Percentiles rank a stretch among this genome's conserved stretches.
Conservation (phyloP, 192 early-diverging fungal genomes). For the Pilobolus umbonatus region DNA sequence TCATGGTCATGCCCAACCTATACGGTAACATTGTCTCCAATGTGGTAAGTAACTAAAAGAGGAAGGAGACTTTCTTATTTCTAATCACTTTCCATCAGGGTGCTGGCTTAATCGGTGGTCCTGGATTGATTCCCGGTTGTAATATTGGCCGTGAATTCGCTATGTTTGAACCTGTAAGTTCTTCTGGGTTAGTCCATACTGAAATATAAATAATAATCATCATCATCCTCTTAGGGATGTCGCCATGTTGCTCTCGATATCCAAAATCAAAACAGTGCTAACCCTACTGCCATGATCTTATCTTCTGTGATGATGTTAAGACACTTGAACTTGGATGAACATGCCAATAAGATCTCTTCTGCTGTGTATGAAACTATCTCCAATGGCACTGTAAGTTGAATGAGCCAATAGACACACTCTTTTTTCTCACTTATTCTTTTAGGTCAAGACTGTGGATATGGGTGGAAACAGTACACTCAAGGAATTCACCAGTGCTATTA, state of each 20-base stretch:
- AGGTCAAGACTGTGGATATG: conserved; percentile 78
- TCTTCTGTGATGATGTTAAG: conserved; percentile 95
- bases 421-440: neutral
- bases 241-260: conserved; percentile 98
- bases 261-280: conserved; percentile 90
- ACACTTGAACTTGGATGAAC: conserved; percentile 84
- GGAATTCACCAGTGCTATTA: conserved; percentile 91
- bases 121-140: conserved; percentile 94
- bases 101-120: conserved; percentile 92
- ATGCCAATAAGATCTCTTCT: conserved; percentile 87
- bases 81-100: conserved; percentile 39
- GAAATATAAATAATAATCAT: neutral
- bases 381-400: conserved; percentile 55
- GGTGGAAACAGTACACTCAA: conserved; percentile 84
- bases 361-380: conserved; percentile 88
- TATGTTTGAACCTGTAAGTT: conserved; percentile 89
- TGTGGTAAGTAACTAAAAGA: conserved; percentile 45
- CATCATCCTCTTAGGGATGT: conserved; percentile 56
- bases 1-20: conserved; percentile 99
- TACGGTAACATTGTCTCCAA: conserved; percentile 99
- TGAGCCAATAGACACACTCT: neutral
- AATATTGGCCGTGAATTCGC: conserved; percentile 98
- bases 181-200: neutral
- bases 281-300: conserved; percentile 91
- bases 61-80: neutral